Base-by-base conservation (phyloP, 805 yeast species). In the Lachancea waltii region DNA sequence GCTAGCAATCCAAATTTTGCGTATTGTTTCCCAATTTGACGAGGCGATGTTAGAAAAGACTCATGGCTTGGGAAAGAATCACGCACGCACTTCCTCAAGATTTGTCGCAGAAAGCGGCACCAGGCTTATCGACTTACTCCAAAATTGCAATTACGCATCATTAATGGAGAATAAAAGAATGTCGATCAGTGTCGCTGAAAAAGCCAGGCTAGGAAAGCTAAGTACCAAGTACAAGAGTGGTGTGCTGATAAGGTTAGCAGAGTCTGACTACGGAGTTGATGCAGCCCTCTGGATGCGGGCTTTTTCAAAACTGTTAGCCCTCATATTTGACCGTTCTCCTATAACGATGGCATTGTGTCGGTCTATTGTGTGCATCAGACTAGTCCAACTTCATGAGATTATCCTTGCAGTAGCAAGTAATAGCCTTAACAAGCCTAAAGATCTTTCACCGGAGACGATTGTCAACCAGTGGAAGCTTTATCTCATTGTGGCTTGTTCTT, bases 241-340 rank as follows among this genome's bases (percentile, higher is more conserved):
- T 18, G 70, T 85, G 2, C 61, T 94, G n/a, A 67, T 83, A 0
- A 72, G 78, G 35, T 64, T 92, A 5, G 95, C 95, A 0, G 95
- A 85, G 47, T 83, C 95, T 2, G 95, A 83, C 42, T 84, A 89
- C 53, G 97, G 97, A 1, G 89, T 92, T 7, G 98, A 92, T 62
- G 79, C 95, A 1, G 95, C 97, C 0, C 65, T 92, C n/a, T 92
- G 98, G 98, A 81, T 90, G 51, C 73, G 95, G 44, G 73, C 81
- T 1, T 87, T 84, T 50, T 97, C 97, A 2, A 73, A 72, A 25
- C 64, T 92, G 2, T 62, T 92, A 29, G 77, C 73, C 23, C 68
- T 77, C 1, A 77, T 92, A 42, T 86, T 85, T 44, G 84, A 77
- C 43, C 72, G 70, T 33, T 87, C 95, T 52, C 97, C 98, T 0